These are phyloP conservation scores for Eucalyptus cloeziana DNA, from an alignment of 345 rosid species.

Conservation along the genomic window DNA sequence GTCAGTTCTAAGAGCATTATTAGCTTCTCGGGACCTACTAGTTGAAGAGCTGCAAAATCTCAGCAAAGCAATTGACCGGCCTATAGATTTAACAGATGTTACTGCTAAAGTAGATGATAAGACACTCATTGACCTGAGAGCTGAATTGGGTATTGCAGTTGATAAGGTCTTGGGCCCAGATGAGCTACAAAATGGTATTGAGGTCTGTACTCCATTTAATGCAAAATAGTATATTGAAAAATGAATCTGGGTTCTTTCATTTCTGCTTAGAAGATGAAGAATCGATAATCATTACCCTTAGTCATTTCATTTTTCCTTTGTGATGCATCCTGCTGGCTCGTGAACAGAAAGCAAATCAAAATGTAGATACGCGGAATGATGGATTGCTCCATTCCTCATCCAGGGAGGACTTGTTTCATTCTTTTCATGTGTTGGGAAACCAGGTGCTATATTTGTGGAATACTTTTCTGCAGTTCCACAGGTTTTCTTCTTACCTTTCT, in stretches of 20 bases:
- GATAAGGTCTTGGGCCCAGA: slow-evolving; percentile 37
- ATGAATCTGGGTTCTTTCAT: not conserved
- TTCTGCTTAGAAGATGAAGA: not conserved
- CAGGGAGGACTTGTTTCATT: slow-evolving; percentile 30
- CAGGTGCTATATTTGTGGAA: slow-evolving; percentile 71
- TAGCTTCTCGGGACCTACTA: slow-evolving; percentile 50
- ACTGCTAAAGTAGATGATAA: slow-evolving; percentile 31
- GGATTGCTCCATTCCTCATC: slow-evolving; percentile 28
- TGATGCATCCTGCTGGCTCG: slow-evolving; percentile 2
- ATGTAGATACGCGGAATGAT: slow-evolving; percentile 22
- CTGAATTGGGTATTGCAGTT: slow-evolving; percentile 15
- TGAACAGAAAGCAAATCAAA: slow-evolving; percentile 37
- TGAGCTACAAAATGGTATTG: slow-evolving; percentile 55
- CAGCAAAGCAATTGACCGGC: slow-evolving; percentile 39
- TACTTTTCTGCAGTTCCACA: slow-evolving; percentile 72
- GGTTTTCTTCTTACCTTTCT: slow-evolving; percentile 29
- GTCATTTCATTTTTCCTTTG: not conserved
- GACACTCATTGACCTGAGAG: slow-evolving; percentile 19
- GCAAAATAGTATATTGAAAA: not conserved
- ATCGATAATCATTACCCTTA: not conserved
- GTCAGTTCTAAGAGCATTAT: slow-evolving; percentile 52
- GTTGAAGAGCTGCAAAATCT: slow-evolving; percentile 57
- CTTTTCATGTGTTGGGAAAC: slow-evolving; percentile 47
- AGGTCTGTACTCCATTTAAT: slow-evolving; percentile 59
- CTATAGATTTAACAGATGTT: slow-evolving; percentile 47